Percentiles rank a stretch among this genome's conserved stretches.
Conservation (phyloP, 2,329 filamentous ascomycete genomes). For the Fusarium sp. region DNA sequence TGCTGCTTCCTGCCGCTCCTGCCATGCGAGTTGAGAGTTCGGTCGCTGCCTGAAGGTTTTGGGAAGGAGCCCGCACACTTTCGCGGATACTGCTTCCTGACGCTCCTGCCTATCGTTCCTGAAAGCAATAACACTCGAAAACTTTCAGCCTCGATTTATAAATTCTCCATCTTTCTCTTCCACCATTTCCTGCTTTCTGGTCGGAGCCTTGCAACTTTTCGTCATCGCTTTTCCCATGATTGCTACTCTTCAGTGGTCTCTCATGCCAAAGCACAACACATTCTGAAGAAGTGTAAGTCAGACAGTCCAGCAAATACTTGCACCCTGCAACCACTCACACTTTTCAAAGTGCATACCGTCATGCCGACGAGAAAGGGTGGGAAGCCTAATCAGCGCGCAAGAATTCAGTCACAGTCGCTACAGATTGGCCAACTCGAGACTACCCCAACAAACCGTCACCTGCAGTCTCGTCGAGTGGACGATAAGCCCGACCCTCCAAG, state of each 20-base stretch:
- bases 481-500: background rate
- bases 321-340: slow-evolving; percentile 5
- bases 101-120: background rate
- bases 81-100: too few species aligned
- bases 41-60: background rate
- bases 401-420: slow-evolving; percentile 22
- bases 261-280: background rate
- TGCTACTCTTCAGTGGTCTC: background rate
- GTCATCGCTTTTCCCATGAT: background rate
- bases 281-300: slow-evolving; percentile 7
- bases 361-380: slow-evolving; percentile 36
- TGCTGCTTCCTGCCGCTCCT: too few species aligned
- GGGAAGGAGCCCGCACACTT: background rate
- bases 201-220: background rate
- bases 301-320: background rate
- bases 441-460: slow-evolving; percentile 47
- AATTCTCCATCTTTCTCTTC: background rate
- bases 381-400: slow-evolving; percentile 30
- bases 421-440: slow-evolving; percentile 50
- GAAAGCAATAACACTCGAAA: background rate
- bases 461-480: slow-evolving; percentile 27
- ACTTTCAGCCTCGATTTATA: background rate
- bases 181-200: background rate
- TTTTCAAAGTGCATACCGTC: background rate
- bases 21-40: background rate